Conservation (phyloP, 1,139 yeast genomes). For the Pichia terricola region DNA sequence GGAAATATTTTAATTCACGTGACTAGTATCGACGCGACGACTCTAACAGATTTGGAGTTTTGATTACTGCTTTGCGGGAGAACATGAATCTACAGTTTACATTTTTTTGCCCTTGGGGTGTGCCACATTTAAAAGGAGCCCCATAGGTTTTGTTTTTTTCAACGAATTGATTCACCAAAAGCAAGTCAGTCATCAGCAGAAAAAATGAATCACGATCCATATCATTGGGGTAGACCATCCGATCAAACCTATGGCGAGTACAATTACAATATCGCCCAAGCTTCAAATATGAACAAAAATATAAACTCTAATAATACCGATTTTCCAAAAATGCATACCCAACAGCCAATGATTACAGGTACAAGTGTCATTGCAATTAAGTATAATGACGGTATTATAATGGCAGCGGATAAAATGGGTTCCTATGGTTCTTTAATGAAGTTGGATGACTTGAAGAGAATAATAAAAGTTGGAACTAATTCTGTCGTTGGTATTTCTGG, state of each 20-base stretch:
- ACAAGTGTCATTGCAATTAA: conserved; percentile 90
- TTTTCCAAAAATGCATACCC: conserved; percentile 78
- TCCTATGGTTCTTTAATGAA: conserved; percentile 90
- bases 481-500: conserved; percentile 94
- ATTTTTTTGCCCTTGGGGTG: too few species aligned
- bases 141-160: too few species aligned
- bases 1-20: too few species aligned
- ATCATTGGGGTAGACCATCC: conserved; percentile 90
- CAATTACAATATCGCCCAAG: conserved; percentile 61
- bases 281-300: conserved; percentile 24
- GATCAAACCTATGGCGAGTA: conserved; percentile 74
- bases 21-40: too few species aligned
- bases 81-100: too few species aligned
- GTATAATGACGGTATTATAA: conserved; percentile 78
- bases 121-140: too few species aligned
- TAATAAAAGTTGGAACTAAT: conserved; percentile 71
- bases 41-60: too few species aligned
- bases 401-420: conserved; percentile 94
- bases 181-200: too few species aligned
- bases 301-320: conserved; percentile 19
- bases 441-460: conserved; percentile 75
- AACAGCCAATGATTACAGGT: conserved; percentile 92
- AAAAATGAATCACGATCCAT: conserved; percentile 89
- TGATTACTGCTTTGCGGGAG: too few species aligned
- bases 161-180: too few species aligned